Conservation (phyloP, 192 early-diverging fungal species). For the Linnemannia schmuckeri region DNA sequence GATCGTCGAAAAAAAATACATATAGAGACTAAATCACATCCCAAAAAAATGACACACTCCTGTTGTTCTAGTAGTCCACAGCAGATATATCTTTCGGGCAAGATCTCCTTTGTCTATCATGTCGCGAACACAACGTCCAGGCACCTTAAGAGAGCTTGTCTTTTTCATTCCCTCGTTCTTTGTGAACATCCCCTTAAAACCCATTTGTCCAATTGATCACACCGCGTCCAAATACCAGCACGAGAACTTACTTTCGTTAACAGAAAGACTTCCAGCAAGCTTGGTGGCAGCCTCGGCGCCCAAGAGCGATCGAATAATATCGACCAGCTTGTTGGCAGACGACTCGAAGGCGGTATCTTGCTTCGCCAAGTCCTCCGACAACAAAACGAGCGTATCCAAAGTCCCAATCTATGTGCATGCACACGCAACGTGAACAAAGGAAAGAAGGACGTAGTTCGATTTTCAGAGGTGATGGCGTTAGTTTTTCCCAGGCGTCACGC, state of each 20-base stretch:
- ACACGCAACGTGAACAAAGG: neutral
- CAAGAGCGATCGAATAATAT: constrained; percentile 84
- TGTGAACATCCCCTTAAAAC: neutral
- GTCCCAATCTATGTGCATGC: constrained; percentile 84
- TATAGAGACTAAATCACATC: neutral
- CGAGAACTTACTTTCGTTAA: constrained; percentile 83
- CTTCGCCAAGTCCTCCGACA: constrained; percentile 96
- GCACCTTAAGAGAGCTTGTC: neutral
- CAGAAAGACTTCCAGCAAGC: constrained; percentile 73
- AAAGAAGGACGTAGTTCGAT: constrained; percentile 8
- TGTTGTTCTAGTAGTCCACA: neutral
- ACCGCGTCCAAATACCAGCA: neutral
- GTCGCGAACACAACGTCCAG: neutral
- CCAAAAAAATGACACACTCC: neutral
- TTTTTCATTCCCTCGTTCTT: neutral
- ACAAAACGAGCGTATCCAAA: constrained; percentile 90
- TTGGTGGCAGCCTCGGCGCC: constrained; percentile 67
- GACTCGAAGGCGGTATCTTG: constrained; percentile 83
- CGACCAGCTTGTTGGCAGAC: constrained; percentile 84
- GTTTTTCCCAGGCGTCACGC: constrained; percentile 8
- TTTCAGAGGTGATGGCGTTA: neutral
- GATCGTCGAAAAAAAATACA: constrained; percentile 21
- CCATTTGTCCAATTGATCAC: neutral
- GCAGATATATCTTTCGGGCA: neutral
- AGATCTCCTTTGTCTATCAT: neutral